Percentiles rank a stretch among this genome's conserved stretches.
These are phyloP conservation scores for Tricholomella constricta DNA, from an alignment of 768 basidiomycete species.

Conservation along the genomic window DNA sequence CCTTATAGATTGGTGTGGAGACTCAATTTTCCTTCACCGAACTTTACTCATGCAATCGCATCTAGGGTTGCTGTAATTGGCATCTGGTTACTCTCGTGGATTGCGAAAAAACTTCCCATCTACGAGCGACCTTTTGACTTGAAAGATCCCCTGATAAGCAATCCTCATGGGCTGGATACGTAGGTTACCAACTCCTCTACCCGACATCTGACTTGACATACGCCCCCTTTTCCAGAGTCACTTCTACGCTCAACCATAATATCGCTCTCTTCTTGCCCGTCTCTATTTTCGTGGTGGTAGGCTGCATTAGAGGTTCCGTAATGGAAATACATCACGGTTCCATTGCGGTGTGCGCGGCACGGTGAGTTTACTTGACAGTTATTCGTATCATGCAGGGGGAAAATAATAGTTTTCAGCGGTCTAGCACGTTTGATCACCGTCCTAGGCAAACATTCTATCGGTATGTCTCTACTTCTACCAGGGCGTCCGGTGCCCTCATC, in stretches of 20 bases:
- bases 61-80: slow-evolving; percentile 38
- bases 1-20: slow-evolving; percentile 51
- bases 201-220: background rate
- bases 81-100: slow-evolving; percentile 44
- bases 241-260: slow-evolving; percentile 45
- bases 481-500: slow-evolving; percentile 3
- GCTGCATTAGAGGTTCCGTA: slow-evolving; percentile 44
- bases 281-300: slow-evolving; percentile 36
- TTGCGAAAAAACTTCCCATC: slow-evolving; percentile 40
- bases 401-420: slow-evolving; percentile 28
- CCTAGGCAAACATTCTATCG: slow-evolving; percentile 58
- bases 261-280: slow-evolving; percentile 52
- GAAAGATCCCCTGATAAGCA: slow-evolving; percentile 54
- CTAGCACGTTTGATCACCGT: slow-evolving; percentile 51
- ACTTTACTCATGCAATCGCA: background rate
- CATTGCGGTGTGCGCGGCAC: slow-evolving; percentile 47
- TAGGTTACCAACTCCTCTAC: slow-evolving; percentile 25
- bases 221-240: slow-evolving; percentile 39
- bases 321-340: slow-evolving; percentile 59
- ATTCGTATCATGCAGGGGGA: background rate
- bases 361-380: slow-evolving; percentile 30
- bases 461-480: slow-evolving; percentile 30
- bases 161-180: slow-evolving; percentile 53
- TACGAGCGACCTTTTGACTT: slow-evolving; percentile 52
- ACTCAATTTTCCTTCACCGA: background rate